phyloP scores from a whole-genome alignment of 768 basidiomycete genomes.

The Termitomyces sp. region DNA sequence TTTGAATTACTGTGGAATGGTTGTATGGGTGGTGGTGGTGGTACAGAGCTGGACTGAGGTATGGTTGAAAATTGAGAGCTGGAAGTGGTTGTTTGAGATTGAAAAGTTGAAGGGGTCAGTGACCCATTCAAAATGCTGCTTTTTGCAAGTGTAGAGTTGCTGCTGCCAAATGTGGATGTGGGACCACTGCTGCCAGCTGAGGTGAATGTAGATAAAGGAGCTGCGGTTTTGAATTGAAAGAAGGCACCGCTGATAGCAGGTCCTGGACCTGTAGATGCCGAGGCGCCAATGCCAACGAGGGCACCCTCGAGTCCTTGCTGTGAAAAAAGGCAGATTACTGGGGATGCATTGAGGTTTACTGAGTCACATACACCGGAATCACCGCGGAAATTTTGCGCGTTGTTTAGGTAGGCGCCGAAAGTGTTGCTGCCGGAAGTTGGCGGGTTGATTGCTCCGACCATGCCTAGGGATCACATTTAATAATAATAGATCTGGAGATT shows the following conservation, averaged over 20 bases:
- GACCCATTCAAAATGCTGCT: background rate
- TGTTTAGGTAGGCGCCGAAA: slow-evolving; percentile 27
- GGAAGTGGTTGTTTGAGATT: too few relatives aligned
- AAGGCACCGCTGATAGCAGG: slow-evolving; percentile 29
- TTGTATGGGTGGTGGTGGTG: too few relatives aligned
- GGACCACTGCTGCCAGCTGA: background rate
- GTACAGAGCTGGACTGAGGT: too few relatives aligned
- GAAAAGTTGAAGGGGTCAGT: too few relatives aligned
- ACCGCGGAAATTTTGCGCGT: slow-evolving; percentile 24
- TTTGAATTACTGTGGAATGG: too few relatives aligned
- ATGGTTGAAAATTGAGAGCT: too few relatives aligned
- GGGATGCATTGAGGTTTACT: background rate
- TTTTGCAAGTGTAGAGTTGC: too few relatives aligned
- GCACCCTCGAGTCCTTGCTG: slow-evolving; percentile 37
- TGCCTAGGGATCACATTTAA: slow-evolving; percentile 20
- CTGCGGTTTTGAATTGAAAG: slow-evolving; percentile 20
- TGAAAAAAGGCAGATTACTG: background rate
- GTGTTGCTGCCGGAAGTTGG: slow-evolving; percentile 35
- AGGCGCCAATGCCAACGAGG: slow-evolving; percentile 42
- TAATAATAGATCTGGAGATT: too few relatives aligned
- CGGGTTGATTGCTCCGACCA: slow-evolving; percentile 51
- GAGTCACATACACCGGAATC: slow-evolving; percentile 26
- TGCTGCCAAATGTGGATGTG: too few relatives aligned
- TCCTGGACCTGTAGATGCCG: slow-evolving; percentile 38
- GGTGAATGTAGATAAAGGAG: slow-evolving; percentile 12